Evolutionary conservation across 2,329 filamentous ascomycete species (phyloP).

Genomic region (Biscogniauxia sp.): DNA sequence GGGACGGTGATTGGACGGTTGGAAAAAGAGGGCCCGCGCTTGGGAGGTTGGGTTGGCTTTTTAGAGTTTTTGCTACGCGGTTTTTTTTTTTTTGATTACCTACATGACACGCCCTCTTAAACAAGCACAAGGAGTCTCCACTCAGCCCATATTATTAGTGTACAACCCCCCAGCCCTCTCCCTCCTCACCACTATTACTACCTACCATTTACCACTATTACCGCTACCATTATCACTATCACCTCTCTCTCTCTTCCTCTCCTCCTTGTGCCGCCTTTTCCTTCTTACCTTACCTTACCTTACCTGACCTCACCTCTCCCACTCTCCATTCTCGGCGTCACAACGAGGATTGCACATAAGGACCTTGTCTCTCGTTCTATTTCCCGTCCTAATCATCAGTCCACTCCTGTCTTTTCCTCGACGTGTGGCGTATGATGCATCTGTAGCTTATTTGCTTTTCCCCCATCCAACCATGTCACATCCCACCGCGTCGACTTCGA

Average conservation of each 20-base stretch:
- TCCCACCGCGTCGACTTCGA: constrained; percentile 24
- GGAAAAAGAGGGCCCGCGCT: constrained; percentile 5
- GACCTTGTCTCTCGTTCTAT: constrained; percentile 19
- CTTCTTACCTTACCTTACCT: too few species aligned
- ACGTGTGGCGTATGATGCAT: constrained; percentile 25
- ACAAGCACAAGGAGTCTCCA: constrained; percentile 13
- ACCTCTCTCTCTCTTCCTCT: constrained; percentile 7
- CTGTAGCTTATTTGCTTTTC: constrained; percentile 12
- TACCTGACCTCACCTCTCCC: constrained; percentile 1
- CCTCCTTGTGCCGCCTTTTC: too few species aligned
- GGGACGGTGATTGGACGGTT: constrained; percentile 26
- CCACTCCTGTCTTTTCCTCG: too few species aligned
- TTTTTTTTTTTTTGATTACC: constrained; percentile 24
- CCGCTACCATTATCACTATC: too few species aligned
- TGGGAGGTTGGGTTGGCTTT: constrained; percentile 10
- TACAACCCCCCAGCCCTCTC: constrained; percentile 10
- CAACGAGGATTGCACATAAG: constrained; percentile 11
- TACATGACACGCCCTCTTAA: constrained; percentile 25
- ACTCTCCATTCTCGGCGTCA: constrained; percentile 16
- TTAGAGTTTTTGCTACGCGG: constrained; percentile 17
- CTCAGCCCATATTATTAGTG: constrained; percentile 16
- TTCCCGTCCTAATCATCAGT: not conserved
- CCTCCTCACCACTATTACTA: constrained; percentile 2
- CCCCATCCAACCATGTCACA: constrained; percentile 19
- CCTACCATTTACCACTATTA: too few species aligned